These are phyloP conservation scores for Penicillium freii DNA, from an alignment of 2,329 filamentous ascomycete species.

Conservation along the genomic window DNA sequence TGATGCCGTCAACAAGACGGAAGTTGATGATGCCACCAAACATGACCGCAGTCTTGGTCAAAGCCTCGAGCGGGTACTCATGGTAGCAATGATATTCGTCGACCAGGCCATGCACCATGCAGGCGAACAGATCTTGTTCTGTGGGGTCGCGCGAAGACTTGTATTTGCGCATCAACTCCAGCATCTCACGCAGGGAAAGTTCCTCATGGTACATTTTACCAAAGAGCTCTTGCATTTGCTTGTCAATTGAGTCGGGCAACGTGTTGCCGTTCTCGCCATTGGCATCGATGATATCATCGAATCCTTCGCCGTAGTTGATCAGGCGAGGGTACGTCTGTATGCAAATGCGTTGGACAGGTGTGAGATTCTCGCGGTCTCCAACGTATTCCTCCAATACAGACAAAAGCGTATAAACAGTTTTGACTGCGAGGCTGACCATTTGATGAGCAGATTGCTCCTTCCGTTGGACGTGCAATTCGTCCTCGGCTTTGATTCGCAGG, in stretches of 20 bases:
- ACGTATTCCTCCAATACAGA: constrained; percentile 71
- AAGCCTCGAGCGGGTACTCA: constrained; percentile 91
- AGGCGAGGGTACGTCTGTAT: constrained; percentile 90
- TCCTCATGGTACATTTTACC: constrained; percentile 97
- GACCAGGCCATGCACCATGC: constrained; percentile 97
- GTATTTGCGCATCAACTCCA: constrained; percentile 79
- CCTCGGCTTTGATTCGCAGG: constrained; percentile 76
- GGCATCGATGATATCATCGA: constrained; percentile 83
- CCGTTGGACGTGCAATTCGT: constrained; percentile 73
- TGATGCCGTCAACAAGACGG: constrained; percentile 83
- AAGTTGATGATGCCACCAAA: constrained; percentile 97
- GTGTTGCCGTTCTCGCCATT: constrained; percentile 81
- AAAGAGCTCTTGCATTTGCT: constrained; percentile 95
- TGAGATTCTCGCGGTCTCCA: constrained; percentile 65
- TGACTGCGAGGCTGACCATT: constrained; percentile 75
- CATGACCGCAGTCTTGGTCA: constrained; percentile 92
- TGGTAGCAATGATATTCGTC: constrained; percentile 96
- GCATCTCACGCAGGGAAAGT: constrained; percentile 78
- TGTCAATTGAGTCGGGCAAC: constrained; percentile 74
- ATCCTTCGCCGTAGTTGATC: constrained; percentile 94
- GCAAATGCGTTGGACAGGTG: constrained; percentile 78
- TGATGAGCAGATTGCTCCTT: constrained; percentile 62
- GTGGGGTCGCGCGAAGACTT: constrained; percentile 80
- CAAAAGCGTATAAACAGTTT: constrained; percentile 78
- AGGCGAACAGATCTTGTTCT: constrained; percentile 93